These are phyloP conservation scores for Blastomyces percursus DNA, from an alignment of 2,329 filamentous ascomycete species.

Conservation along the genomic window DNA sequence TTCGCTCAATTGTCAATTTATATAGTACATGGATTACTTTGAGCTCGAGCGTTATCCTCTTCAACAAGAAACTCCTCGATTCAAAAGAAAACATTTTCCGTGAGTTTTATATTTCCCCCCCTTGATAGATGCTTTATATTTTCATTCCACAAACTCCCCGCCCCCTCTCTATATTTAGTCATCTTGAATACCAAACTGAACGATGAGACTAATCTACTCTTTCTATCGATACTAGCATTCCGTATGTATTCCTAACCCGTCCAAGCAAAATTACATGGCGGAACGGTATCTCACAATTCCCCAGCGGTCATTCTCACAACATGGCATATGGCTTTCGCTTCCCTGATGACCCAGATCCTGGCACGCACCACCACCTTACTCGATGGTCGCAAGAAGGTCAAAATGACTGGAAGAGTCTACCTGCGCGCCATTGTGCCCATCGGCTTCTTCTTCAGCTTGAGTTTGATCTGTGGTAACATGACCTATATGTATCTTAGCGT, in stretches of 20 bases:
- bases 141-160: neutral
- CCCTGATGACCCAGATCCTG: conserved; percentile 85
- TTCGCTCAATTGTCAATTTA: neutral
- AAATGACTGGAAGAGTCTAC: conserved; percentile 94
- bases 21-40: conserved; percentile 78
- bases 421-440: conserved; percentile 89
- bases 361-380: conserved; percentile 81
- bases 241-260: conserved; percentile 27
- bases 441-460: conserved; percentile 89
- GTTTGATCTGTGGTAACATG: conserved; percentile 90
- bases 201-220: neutral
- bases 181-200: neutral
- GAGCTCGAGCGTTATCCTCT: conserved; percentile 89
- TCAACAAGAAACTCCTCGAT: conserved; percentile 98
- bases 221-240: conserved; percentile 28
- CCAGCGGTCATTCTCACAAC: conserved; percentile 63
- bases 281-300: conserved; percentile 11
- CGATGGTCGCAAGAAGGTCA: conserved; percentile 88
- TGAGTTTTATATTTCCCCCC: conserved; percentile 35
- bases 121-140: neutral
- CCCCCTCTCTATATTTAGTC: neutral
- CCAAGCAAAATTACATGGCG: conserved; percentile 4
- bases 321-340: conserved; percentile 91
- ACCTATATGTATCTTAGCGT: conserved; percentile 93
- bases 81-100: conserved; percentile 60